phyloP scores from a whole-genome alignment of 139 green algal species.

The Chlamydomonas schloesseri region DNA sequence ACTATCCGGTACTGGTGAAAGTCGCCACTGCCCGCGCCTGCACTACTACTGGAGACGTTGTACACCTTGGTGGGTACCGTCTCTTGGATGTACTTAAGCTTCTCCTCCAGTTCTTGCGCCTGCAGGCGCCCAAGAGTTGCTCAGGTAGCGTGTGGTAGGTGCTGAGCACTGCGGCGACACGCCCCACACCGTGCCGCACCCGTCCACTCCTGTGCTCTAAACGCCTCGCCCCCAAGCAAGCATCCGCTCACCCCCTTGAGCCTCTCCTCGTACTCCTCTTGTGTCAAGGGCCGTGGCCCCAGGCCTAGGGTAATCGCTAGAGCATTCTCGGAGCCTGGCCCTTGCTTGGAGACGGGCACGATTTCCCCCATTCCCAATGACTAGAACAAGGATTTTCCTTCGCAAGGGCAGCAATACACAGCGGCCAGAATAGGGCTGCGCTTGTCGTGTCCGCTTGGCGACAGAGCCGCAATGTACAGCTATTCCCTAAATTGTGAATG shows the following conservation, averaged over 20 bases:
- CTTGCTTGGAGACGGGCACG: background rate
- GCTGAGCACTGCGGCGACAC: too few species aligned
- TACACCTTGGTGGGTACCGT: conserved; percentile 79
- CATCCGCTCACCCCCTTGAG: conserved; percentile 13
- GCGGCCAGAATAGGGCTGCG: too few species aligned
- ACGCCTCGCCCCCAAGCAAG: too few species aligned
- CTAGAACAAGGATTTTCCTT: too few species aligned
- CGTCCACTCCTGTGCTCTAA: too few species aligned
- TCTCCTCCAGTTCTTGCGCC: conserved; percentile 86
- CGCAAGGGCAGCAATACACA: too few species aligned
- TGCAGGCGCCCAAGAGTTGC: conserved; percentile 43
- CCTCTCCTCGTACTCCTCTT: conserved; percentile 28
- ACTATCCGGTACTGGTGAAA: conserved; percentile 91
- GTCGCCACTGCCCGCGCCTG: conserved; percentile 89
- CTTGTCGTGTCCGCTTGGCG: too few species aligned
- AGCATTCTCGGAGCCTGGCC: background rate
- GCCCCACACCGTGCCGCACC: too few species aligned
- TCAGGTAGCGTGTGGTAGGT: too few species aligned
- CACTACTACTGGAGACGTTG: conserved; percentile 84
- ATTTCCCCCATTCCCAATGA: conserved; percentile 13
- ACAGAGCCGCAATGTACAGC: too few species aligned
- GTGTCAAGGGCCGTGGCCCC: background rate
- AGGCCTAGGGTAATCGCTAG: conserved; percentile 1
- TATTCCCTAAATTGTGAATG: too few species aligned
- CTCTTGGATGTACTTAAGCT: conserved; percentile 89